Percentiles rank a stretch among this genome's conserved stretches.
Conservation (phyloP, 352 stramenopile species). For the Thraustotheca clavata region DNA sequence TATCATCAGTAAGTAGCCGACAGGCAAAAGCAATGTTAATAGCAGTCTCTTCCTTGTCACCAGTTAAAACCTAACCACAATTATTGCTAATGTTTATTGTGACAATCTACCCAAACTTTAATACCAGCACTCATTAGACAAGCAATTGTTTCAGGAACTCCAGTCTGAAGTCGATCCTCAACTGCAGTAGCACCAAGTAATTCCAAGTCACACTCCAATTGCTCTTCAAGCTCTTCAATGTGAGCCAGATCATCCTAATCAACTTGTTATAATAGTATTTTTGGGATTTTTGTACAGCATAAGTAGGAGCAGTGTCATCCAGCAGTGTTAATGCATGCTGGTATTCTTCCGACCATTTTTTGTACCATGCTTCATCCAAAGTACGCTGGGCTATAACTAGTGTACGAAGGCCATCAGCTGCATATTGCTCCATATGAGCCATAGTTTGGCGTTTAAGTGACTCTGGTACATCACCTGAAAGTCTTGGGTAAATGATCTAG, state of each 20-base stretch:
- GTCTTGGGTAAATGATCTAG: constrained; percentile 45
- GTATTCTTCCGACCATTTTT: constrained; percentile 67
- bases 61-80: constrained; percentile 44
- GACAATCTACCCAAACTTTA: constrained; percentile 57
- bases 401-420: constrained; percentile 77
- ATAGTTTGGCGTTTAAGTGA: constrained; percentile 35
- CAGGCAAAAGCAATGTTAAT: constrained; percentile 96
- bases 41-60: constrained; percentile 93
- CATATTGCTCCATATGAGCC: constrained; percentile 75
- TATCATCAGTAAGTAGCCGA: constrained; percentile 93
- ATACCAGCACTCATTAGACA: constrained; percentile 63
- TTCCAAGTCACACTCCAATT: constrained; percentile 60
- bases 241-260: constrained; percentile 41
- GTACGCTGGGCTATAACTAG: constrained; percentile 83
- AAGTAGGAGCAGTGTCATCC: constrained; percentile 31
- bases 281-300: constrained; percentile 5
- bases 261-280: background rate
- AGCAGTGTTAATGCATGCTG: constrained; percentile 62
- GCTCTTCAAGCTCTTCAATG: constrained; percentile 77
- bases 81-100: background rate
- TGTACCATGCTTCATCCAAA: constrained; percentile 51
- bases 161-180: constrained; percentile 71
- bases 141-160: constrained; percentile 64
- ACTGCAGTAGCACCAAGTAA: constrained; percentile 73
- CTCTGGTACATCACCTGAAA: constrained; percentile 39